Percentiles rank a stretch among this genome's conserved stretches.
These are phyloP conservation scores for Hericium erinaceus DNA, from an alignment of 768 basidiomycete genomes.

Conservation along the genomic window DNA sequence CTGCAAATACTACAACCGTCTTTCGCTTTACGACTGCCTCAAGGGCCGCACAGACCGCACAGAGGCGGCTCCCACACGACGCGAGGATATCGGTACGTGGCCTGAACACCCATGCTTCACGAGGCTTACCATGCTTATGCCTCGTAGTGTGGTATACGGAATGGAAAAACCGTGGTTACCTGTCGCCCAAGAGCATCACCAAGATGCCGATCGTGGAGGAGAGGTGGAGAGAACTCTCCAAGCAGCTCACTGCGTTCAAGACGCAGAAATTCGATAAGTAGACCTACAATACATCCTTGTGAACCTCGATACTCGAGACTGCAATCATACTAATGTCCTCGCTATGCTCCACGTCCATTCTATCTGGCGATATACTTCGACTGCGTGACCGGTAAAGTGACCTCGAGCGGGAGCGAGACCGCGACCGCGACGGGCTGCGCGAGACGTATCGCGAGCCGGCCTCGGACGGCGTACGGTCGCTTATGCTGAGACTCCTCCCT, in stretches of 20 bases:
- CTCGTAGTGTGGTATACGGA: constrained; percentile 71
- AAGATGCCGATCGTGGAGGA: constrained; percentile 57
- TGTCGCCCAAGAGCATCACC: constrained; percentile 50
- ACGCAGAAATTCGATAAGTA: constrained; percentile 29
- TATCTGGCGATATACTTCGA: constrained; percentile 29
- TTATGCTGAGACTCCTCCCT: constrained; percentile 21
- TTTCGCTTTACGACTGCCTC: constrained; percentile 73
- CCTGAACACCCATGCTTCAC: not conserved
- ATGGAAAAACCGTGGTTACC: constrained; percentile 65
- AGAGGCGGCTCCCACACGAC: constrained; percentile 76
- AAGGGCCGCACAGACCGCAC: constrained; percentile 62
- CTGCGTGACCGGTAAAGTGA: constrained; percentile 24
- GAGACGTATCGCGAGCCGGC: constrained; percentile 53
- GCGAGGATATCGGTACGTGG: constrained; percentile 71
- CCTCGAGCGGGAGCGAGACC: constrained; percentile 17
- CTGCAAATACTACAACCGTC: constrained; percentile 85
- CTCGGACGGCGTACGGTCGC: constrained; percentile 29
- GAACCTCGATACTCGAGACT: not conserved
- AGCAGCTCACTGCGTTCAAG: constrained; percentile 49
- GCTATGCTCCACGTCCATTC: constrained; percentile 31
- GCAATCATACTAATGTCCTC: not conserved
- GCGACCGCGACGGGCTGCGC: constrained; percentile 44
- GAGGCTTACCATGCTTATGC: not conserved
- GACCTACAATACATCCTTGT: constrained; percentile 19
- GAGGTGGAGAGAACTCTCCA: constrained; percentile 58